These are phyloP conservation scores for Boeremia lycopersici DNA, from an alignment of 2,329 filamentous ascomycete species.

Conservation along the genomic window DNA sequence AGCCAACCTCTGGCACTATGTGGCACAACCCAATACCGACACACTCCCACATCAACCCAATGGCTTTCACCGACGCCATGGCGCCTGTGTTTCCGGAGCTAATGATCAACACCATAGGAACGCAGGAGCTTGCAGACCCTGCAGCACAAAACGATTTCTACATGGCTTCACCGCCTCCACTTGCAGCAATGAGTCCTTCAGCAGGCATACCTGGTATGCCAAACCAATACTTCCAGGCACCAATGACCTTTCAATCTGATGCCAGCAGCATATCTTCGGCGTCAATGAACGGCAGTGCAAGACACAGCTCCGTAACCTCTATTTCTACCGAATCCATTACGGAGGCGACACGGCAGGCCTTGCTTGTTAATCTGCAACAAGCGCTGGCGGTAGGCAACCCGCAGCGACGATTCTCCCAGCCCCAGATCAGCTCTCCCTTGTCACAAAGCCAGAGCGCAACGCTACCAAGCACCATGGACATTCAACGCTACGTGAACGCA, in stretches of 20 bases:
- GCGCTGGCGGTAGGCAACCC: conserved; percentile 59
- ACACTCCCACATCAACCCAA: conserved; percentile 68
- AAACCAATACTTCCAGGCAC: conserved; percentile 66
- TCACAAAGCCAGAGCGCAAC: conserved; percentile 57
- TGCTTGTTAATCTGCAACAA: conserved; percentile 66
- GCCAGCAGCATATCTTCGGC: conserved; percentile 66
- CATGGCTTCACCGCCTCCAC: conserved; percentile 78
- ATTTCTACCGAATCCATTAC: conserved; percentile 69
- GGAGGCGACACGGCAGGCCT: conserved; percentile 67
- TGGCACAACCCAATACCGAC: conserved; percentile 62
- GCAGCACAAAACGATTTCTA: conserved; percentile 72
- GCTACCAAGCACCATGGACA: conserved; percentile 80
- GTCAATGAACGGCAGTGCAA: conserved; percentile 70
- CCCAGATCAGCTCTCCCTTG: conserved; percentile 60
- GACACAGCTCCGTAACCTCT: conserved; percentile 65
- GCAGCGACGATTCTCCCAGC: conserved; percentile 65
- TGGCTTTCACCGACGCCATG: conserved; percentile 76
- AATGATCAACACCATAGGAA: conserved; percentile 71
- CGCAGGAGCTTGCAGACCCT: conserved; percentile 74
- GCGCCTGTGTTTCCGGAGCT: conserved; percentile 76
- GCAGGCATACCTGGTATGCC: conserved; percentile 70
- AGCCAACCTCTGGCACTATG: conserved; percentile 45
- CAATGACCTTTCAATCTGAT: conserved; percentile 73
- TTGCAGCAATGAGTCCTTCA: conserved; percentile 73
- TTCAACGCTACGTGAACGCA: conserved; percentile 87